Base-by-base conservation (phyloP, 805 yeast genomes). In the Suhomyces faveliae region DNA sequence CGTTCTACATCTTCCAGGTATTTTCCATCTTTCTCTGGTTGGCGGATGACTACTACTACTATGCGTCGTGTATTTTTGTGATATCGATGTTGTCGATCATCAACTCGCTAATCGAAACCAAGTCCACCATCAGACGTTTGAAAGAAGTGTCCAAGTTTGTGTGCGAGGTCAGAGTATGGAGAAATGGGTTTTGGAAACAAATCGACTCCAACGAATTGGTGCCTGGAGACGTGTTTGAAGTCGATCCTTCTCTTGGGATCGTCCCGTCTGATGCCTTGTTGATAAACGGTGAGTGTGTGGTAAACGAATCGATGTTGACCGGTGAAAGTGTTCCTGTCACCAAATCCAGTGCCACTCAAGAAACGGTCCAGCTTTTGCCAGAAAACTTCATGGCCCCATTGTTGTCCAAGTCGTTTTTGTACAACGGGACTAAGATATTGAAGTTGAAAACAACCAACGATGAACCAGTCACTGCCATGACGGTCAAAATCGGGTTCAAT, bases 291-390 rank as follows among this genome's bases (percentile, higher is more conserved):
- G 98, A 91, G 62, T 88, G 96, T 62, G 90, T 94, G 46, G 87
- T 94, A n/a, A 94, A 94, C 64, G 99, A 94, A 63, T 87, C 97
- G 5, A 94, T 94, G 96, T 76, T 94, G 17, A 94, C 99, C 0
- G 99, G 99, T 35, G 99, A 94, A 64, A 89, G 97, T 45, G 97
- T 94, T 1, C 99, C 99, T 0, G 96, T 94, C 2, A 81, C 97
- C 0, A 94, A 94, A 63, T 52, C 74, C 9, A 78, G 87, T 1
- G 89, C 94, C 1, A 68, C 76, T 1, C 75, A 78, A 12, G 90
- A 84, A 7, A 74, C 84, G 0, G 78, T 89, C 35, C 67, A 67
- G n/a, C 71, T 72, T 17, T 64, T 88, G 42, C 71, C 81, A 2
- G 74, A 74, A n/a, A 84, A 82, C 55, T 81, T 84, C 51, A 80